Evolutionary conservation across 2,329 filamentous ascomycete genomes (phyloP).

Genomic region (Alternaria arbusti): DNA sequence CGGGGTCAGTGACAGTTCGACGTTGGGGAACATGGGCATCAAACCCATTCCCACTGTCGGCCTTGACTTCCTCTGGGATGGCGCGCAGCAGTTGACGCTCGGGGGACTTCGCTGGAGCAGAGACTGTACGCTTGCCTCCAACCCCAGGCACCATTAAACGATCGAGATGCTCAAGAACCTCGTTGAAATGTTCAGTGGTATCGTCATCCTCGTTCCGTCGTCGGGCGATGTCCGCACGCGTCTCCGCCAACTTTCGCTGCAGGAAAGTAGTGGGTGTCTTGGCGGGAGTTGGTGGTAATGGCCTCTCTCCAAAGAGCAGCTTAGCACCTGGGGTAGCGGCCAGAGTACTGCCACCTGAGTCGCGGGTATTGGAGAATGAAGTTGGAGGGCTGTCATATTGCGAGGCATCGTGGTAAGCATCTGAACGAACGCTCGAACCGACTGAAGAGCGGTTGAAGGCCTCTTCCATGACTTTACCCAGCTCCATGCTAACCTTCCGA

Average conservation of each 20-base stretch:
- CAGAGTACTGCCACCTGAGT: slow-evolving; percentile 40
- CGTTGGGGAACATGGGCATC: slow-evolving; percentile 34
- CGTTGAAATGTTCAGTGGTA: slow-evolving; percentile 60
- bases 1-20: slow-evolving; percentile 54
- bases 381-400: slow-evolving; percentile 61
- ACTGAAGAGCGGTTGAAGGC: slow-evolving; percentile 78
- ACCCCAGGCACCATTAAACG: slow-evolving; percentile 58
- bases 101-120: slow-evolving; percentile 50
- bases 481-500: slow-evolving; percentile 80
- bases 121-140: slow-evolving; percentile 52
- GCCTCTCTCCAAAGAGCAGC: slow-evolving; percentile 47
- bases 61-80: slow-evolving; percentile 59
- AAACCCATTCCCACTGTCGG: slow-evolving; percentile 43
- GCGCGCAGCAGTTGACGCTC: slow-evolving; percentile 53
- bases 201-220: slow-evolving; percentile 56
- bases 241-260: slow-evolving; percentile 63
- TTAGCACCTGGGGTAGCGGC: slow-evolving; percentile 38
- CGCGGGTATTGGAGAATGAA: slow-evolving; percentile 51
- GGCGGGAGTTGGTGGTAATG: slow-evolving; percentile 53
- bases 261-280: slow-evolving; percentile 60
- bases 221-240: slow-evolving; percentile 62
- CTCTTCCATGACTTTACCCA: slow-evolving; percentile 89
- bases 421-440: slow-evolving; percentile 56
- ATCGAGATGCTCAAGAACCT: slow-evolving; percentile 67
- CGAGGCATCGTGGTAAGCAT: slow-evolving; percentile 32